phyloP scores from a whole-genome alignment of 2,329 filamentous ascomycete genomes.

The Harringtonia lauricola region DNA sequence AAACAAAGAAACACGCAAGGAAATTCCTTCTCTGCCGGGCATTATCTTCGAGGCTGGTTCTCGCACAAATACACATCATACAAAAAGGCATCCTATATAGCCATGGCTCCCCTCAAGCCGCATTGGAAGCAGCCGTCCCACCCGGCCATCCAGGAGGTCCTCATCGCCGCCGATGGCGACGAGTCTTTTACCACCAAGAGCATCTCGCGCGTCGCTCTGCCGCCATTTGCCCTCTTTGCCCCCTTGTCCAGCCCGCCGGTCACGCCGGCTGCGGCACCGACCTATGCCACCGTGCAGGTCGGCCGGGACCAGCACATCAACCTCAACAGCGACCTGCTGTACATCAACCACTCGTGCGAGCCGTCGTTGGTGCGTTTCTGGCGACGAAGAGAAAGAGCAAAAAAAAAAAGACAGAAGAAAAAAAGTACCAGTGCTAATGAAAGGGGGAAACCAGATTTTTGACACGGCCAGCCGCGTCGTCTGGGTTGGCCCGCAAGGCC shows the following conservation, averaged over 20 bases:
- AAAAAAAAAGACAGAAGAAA: too few relatives aligned
- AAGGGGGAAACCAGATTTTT: constrained; percentile 37
- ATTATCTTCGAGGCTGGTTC: too few relatives aligned
- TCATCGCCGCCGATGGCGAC: constrained; percentile 35
- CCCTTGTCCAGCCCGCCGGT: constrained; percentile 56
- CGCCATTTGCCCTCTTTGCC: constrained; percentile 54
- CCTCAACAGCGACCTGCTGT: constrained; percentile 55
- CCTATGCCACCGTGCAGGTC: constrained; percentile 55
- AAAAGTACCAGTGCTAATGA: too few relatives aligned
- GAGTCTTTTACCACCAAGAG: constrained; percentile 49
- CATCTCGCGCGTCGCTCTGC: constrained; percentile 40
- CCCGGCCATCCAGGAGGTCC: constrained; percentile 44
- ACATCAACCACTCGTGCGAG: constrained; percentile 59
- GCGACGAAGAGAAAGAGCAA: too few relatives aligned
- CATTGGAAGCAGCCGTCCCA: constrained; percentile 52
- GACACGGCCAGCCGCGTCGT: constrained; percentile 46
- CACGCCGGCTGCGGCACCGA: constrained; percentile 40
- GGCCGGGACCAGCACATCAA: constrained; percentile 44
- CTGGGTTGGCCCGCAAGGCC: constrained; percentile 44
- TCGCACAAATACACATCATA: too few relatives aligned
- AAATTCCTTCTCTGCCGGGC: too few relatives aligned
- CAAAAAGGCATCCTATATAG: too few relatives aligned
- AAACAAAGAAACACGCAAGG: too few relatives aligned
- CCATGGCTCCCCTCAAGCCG: constrained; percentile 38
- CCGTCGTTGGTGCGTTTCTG: constrained; percentile 49